Evolutionary conservation across 805 yeast species (phyloP).

Genomic region (Lipomyces chichibuensis): DNA sequence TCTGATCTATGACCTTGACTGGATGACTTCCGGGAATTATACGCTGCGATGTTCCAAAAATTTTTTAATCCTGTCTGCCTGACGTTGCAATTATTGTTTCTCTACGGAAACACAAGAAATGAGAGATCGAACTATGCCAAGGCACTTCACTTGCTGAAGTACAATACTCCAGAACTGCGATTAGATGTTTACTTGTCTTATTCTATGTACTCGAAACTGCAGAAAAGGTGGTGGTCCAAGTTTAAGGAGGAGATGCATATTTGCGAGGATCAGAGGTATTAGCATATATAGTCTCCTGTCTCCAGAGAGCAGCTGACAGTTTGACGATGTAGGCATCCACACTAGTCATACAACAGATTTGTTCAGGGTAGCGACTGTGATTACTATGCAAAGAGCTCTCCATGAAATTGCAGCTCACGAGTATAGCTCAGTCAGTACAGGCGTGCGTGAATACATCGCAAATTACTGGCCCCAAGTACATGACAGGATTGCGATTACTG

Average conservation of each 20-base stretch:
- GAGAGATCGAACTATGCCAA: background rate
- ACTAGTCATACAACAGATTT: background rate
- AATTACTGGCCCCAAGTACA: background rate
- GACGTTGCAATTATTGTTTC: too few species aligned
- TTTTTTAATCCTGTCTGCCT: too few species aligned
- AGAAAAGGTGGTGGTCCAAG: conserved; percentile 5
- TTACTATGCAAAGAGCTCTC: conserved; percentile 3
- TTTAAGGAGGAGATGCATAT: background rate
- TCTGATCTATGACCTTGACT: too few species aligned
- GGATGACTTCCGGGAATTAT: too few species aligned
- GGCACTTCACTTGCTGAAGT: background rate
- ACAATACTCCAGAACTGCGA: background rate
- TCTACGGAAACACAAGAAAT: background rate
- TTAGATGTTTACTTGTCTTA: background rate
- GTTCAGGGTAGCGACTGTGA: background rate
- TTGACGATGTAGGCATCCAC: background rate
- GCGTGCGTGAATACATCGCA: background rate
- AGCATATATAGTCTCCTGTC: background rate
- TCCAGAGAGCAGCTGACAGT: background rate
- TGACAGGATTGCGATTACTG: background rate
- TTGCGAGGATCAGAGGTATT: conserved; percentile 1
- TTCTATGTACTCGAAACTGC: background rate
- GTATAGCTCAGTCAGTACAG: background rate
- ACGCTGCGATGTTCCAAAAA: too few species aligned
- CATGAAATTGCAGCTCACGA: background rate